Conservation (phyloP, 768 basidiomycete species). For the Serpula lacrymans region DNA sequence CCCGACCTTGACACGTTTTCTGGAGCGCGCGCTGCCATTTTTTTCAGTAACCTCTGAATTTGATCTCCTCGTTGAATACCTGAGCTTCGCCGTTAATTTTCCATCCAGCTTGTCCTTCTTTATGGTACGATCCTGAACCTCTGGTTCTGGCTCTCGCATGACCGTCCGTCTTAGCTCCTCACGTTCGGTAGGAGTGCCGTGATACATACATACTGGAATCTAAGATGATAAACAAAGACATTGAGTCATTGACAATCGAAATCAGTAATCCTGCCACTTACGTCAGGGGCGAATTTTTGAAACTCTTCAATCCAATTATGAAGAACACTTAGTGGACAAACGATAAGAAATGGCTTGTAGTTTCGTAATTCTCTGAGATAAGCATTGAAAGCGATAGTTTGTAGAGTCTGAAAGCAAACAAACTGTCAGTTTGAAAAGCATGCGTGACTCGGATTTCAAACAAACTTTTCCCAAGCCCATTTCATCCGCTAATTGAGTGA, state of each 20-base stretch:
- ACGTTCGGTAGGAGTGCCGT: constrained; percentile 80
- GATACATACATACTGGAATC: constrained; percentile 90
- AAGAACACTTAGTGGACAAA: constrained; percentile 90
- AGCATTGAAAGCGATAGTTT: constrained; percentile 92
- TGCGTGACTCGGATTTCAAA: too few relatives aligned
- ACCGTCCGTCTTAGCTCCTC: constrained; percentile 69
- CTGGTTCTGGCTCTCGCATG: constrained; percentile 37
- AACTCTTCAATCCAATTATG: constrained; percentile 92
- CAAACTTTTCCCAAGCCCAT: constrained; percentile 95
- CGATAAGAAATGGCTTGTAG: constrained; percentile 76
- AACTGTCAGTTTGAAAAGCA: constrained; percentile 10
- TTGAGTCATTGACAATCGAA: constrained; percentile 1
- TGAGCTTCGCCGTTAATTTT: background rate
- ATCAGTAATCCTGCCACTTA: constrained; percentile 31
- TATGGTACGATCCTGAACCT: too few relatives aligned
- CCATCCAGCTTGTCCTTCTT: constrained; percentile 20
- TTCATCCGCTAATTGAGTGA: constrained; percentile 89
- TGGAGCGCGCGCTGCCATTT: too few relatives aligned
- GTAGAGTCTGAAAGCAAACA: constrained; percentile 64
- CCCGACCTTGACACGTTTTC: too few relatives aligned
- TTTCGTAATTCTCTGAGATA: constrained; percentile 76
- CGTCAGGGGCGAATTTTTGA: constrained; percentile 74
- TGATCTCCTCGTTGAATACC: background rate
- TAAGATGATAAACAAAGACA: constrained; percentile 22
- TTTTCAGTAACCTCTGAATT: background rate